Base-by-base conservation (phyloP, 768 basidiomycete genomes). In the Rickenella mellea region DNA sequence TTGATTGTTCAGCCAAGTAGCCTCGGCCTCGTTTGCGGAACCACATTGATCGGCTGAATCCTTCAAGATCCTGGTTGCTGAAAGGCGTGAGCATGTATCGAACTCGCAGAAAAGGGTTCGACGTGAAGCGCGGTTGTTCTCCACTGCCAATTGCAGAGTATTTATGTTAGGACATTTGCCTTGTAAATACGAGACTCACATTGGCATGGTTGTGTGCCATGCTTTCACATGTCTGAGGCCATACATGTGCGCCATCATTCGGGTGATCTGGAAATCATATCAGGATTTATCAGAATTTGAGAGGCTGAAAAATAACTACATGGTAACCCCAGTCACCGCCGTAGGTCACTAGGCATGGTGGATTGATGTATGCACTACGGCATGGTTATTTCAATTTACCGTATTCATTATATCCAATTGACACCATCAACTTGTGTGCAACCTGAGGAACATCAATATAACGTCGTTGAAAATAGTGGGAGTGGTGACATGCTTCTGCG, bases 401-500 rank as follows among this genome's bases (percentile, higher is more conserved):
- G 49, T 74, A 76, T 50, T 74, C 61, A 14, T 64, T 40, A 46
- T 76, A 74, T 2, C 72, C 70, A 5, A 72, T 56, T 0, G 64
- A 51, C 1, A 70, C 46, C 72, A 76, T 76, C 27, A 76, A 42
- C 44, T 73, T 74, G 41, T 71, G 56, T 2, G 60, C 62, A 6
- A 73, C 59, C 63, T 74, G 2, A 10, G 1, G 12, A 15, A 39
- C 22, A 27, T 14, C 3, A 49, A 55, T 46, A 39, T 56, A 46
- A 22, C 38, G 19, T 22, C 50, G 45, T 52, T 50, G 22, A 6
- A 38, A 25, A 10, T 19, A 15, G 6, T 31, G 27, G 5, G 14
- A 11, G 10, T n/a, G n/a, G n/a, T n/a, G n/a, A 44, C 40, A 20
- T 32, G 72, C 78, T 59, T 81, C 74, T 1, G 76, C 76, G 38